Conservation (phyloP, 2,329 filamentous ascomycete species). For the Phoma sp. region DNA sequence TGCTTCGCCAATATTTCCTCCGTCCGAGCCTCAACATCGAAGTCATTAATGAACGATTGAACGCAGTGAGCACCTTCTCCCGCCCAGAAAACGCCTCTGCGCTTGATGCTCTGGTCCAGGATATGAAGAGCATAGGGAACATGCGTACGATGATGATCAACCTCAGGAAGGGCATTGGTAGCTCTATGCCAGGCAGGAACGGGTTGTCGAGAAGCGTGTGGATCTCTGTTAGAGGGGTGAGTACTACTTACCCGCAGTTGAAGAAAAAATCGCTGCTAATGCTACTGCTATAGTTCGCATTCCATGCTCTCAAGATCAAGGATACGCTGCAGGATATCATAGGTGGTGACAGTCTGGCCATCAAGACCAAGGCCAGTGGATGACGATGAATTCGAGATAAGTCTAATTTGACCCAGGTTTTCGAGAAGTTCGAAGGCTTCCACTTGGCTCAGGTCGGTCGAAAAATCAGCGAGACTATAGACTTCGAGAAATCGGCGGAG, state of each 20-base stretch:
- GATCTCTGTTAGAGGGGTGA: constrained; percentile 69
- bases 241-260: constrained; percentile 15
- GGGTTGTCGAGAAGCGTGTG: constrained; percentile 73
- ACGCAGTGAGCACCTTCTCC: constrained; percentile 71
- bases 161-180: constrained; percentile 78
- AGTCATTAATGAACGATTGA: constrained; percentile 75
- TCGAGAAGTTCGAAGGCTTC: constrained; percentile 65
- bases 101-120: constrained; percentile 64
- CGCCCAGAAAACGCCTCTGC: constrained; percentile 69
- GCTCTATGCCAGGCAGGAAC: constrained; percentile 55
- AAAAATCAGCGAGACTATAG: constrained; percentile 73
- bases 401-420: constrained; percentile 54
- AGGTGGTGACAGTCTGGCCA: constrained; percentile 60
- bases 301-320: constrained; percentile 72
- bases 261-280: background rate
- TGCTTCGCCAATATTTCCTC: constrained; percentile 81
- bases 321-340: constrained; percentile 67
- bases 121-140: constrained; percentile 76
- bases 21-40: constrained; percentile 74
- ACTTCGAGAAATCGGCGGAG: constrained; percentile 78
- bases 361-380: constrained; percentile 62
- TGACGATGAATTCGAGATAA: background rate
- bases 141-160: constrained; percentile 73
- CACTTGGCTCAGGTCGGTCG: constrained; percentile 72
- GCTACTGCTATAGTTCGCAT: constrained; percentile 66